A percentile compares a stretch with the other conserved stretches of the same genome.
phyloP scores from a whole-genome alignment of 192 early-diverging fungal species.

The Coemansia pectinata region DNA sequence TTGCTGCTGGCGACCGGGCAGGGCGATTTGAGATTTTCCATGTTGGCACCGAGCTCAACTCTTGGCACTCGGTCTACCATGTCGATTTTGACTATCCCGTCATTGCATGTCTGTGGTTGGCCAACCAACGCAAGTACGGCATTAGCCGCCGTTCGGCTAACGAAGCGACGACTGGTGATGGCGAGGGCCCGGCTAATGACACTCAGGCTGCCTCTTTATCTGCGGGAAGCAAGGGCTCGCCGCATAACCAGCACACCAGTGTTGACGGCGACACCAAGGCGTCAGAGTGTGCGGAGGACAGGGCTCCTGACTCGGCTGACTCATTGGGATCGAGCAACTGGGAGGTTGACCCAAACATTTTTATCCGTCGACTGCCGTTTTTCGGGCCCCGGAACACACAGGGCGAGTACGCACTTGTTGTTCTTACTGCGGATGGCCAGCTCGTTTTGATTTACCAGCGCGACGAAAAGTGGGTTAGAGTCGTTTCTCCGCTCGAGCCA shows the following conservation, averaged over 20 bases:
- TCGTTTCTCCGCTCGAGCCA: constrained; percentile 43
- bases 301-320: not conserved
- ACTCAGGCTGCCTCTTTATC: constrained; percentile 11
- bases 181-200: not conserved
- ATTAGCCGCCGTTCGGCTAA: constrained; percentile 30
- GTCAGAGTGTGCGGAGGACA: not conserved
- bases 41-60: constrained; percentile 40
- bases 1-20: constrained; percentile 40
- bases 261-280: not conserved
- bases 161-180: not conserved
- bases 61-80: constrained; percentile 47
- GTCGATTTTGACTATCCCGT: constrained; percentile 50
- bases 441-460: constrained; percentile 53
- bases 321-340: constrained; percentile 13
- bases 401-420: constrained; percentile 50
- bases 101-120: constrained; percentile 48
- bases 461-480: constrained; percentile 45
- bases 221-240: not conserved
- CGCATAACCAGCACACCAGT: not conserved
- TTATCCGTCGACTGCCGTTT: constrained; percentile 46
- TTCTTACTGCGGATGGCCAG: constrained; percentile 48
- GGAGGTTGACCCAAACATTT: constrained; percentile 37
- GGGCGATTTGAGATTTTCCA: constrained; percentile 53
- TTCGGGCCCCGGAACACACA: constrained; percentile 55
- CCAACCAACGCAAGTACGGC: constrained; percentile 49